These are phyloP conservation scores for Aureobasidium sp. DNA, from an alignment of 2,329 filamentous ascomycete genomes.

Conservation along the genomic window DNA sequence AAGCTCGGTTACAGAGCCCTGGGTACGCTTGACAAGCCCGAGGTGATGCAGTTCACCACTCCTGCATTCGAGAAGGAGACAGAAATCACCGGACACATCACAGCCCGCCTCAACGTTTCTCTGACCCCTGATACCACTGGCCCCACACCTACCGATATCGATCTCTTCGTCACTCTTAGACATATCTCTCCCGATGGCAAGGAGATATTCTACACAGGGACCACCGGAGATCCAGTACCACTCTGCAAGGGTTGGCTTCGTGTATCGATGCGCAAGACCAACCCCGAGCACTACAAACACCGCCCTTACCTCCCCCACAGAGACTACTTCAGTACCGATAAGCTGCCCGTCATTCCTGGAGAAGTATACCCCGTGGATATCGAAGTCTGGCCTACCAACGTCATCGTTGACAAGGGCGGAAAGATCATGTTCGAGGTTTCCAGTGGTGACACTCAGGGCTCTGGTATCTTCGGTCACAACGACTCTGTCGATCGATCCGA, in stretches of 20 bases:
- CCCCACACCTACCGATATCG: conserved; percentile 45
- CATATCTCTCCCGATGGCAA: conserved; percentile 46
- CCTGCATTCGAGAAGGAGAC: conserved; percentile 49
- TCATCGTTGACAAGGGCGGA: conserved; percentile 44
- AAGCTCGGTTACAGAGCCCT: conserved; percentile 51
- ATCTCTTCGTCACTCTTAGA: conserved; percentile 53
- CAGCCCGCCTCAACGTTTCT: conserved; percentile 55
- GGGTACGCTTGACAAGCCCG: conserved; percentile 45
- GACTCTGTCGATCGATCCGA: conserved; percentile 39
- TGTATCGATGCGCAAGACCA: conserved; percentile 46
- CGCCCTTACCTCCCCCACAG: conserved; percentile 47
- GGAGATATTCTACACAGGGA: conserved; percentile 57
- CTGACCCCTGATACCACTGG: conserved; percentile 32
- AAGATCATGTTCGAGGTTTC: conserved; percentile 48
- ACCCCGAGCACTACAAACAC: conserved; percentile 43
- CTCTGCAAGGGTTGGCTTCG: conserved; percentile 58
- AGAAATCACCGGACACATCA: conserved; percentile 58
- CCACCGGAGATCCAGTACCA: conserved; percentile 54
- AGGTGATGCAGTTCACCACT: conserved; percentile 49
- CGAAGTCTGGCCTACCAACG: conserved; percentile 57
- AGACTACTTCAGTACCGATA: conserved; percentile 50
- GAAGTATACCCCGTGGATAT: conserved; percentile 53
- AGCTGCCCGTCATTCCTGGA: conserved; percentile 44
- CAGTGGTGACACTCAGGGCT: conserved; percentile 51
- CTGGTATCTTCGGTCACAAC: conserved; percentile 48